Evolutionary conservation across 805 yeast species (phyloP).

Genomic region (Ogataea populi-albae): DNA sequence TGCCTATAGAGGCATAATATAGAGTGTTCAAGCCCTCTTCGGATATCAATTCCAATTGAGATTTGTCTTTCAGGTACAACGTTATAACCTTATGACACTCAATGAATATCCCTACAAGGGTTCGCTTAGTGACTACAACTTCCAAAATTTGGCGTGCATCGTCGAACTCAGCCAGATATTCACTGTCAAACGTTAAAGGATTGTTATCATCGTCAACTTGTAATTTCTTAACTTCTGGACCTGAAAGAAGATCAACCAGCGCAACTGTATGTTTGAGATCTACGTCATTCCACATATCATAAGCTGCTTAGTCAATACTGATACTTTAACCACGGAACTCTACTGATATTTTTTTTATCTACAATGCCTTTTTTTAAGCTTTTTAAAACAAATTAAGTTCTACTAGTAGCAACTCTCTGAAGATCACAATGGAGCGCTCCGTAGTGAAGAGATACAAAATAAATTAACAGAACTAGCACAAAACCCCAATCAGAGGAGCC

Average conservation of each 20-base stretch:
- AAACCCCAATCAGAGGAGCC: too few species aligned
- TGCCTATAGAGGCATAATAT: slow-evolving; percentile 21
- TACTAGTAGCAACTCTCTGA: too few species aligned
- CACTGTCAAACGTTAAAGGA: slow-evolving; percentile 29
- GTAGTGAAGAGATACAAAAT: too few species aligned
- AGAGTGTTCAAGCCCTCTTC: slow-evolving; percentile 1
- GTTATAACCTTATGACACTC: slow-evolving; percentile 17
- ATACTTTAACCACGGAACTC: slow-evolving; percentile 3
- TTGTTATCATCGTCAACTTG: slow-evolving; percentile 18
- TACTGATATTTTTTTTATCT: background rate
- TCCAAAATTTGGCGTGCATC: slow-evolving; percentile 11
- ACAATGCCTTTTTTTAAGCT: background rate
- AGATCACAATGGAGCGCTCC: too few species aligned
- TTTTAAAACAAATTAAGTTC: too few species aligned
- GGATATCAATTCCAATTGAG: background rate
- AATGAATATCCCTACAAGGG: slow-evolving; percentile 15
- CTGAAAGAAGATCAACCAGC: too few species aligned
- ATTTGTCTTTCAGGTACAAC: background rate
- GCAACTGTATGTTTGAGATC: slow-evolving; percentile 1
- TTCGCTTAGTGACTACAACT: slow-evolving; percentile 14
- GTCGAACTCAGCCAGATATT: slow-evolving; percentile 18
- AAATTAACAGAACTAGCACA: too few species aligned
- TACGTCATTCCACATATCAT: slow-evolving; percentile 1
- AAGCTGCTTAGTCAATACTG: slow-evolving; percentile 1
- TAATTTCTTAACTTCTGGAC: too few species aligned